These are phyloP conservation scores for Tricholoma furcatifolium DNA, from an alignment of 768 basidiomycete species.

Conservation along the genomic window DNA sequence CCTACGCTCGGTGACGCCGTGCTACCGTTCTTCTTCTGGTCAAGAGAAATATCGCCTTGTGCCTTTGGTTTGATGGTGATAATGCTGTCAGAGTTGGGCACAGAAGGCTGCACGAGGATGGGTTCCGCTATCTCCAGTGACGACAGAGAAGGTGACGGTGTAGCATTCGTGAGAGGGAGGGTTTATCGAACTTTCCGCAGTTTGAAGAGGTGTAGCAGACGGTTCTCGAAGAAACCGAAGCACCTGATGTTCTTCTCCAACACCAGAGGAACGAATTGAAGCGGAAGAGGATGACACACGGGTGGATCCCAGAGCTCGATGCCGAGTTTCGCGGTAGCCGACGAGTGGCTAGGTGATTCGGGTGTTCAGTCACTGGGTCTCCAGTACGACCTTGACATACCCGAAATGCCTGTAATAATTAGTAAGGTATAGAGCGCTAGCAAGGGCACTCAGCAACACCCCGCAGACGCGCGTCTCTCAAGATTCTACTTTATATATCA, in stretches of 20 bases:
- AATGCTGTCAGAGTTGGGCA: constrained; percentile 19
- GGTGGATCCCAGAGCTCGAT: too few species aligned
- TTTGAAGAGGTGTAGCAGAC: not conserved
- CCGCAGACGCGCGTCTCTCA: too few species aligned
- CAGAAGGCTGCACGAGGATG: constrained; percentile 9
- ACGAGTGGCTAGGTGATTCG: not conserved
- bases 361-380: too few species aligned
- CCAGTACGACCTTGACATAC: too few species aligned
- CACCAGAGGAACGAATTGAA: constrained; percentile 33
- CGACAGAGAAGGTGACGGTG: not conserved
- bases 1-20: constrained; percentile 39
- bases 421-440: too few species aligned
- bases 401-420: too few species aligned
- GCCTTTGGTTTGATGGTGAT: constrained; percentile 25
- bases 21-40: constrained; percentile 39
- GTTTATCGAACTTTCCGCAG: not conserved
- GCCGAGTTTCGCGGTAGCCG: constrained; percentile 1
- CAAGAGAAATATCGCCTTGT: too few species aligned
- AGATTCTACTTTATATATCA: too few species aligned
- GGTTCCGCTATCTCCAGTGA: constrained; percentile 11
- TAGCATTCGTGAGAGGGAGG: not conserved
- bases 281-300: constrained; percentile 29
- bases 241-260: constrained; percentile 30
- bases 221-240: constrained; percentile 26
- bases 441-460: too few species aligned